Evolutionary conservation across 1,139 yeast species (phyloP).

Genomic region (Suhomyces anneliseae): DNA sequence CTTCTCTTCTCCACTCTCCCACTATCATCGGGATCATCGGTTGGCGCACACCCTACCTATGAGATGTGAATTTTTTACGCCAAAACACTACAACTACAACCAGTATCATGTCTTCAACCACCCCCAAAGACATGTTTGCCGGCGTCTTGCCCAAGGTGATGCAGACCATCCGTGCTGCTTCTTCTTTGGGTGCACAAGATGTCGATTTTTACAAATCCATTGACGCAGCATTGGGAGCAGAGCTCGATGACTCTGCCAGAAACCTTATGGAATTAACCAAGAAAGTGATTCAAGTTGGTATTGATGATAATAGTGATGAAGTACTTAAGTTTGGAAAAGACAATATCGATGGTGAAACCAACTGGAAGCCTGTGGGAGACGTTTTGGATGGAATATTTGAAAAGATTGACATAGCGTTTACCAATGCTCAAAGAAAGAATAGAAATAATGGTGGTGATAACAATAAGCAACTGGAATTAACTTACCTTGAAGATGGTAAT

Average conservation of each 20-base stretch:
- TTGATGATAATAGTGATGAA: conserved; percentile 29
- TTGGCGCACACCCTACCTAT: neutral
- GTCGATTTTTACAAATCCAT: conserved; percentile 69
- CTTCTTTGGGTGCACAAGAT: conserved; percentile 78
- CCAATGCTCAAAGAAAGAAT: conserved; percentile 28
- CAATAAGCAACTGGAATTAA: conserved; percentile 21
- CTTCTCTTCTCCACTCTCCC: too few species aligned
- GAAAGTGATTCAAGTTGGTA: conserved; percentile 42
- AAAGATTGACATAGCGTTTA: conserved; percentile 57
- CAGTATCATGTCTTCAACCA: conserved; percentile 1
- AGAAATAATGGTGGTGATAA: conserved; percentile 16
- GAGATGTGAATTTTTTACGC: conserved; percentile 3
- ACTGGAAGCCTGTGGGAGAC: conserved; percentile 66
- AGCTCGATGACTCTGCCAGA: conserved; percentile 44
- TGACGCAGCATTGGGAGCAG: conserved; percentile 49
- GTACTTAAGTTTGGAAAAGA: conserved; percentile 41
- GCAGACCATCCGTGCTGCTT: conserved; percentile 65
- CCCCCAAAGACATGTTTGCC: conserved; percentile 18
- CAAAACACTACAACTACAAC: neutral
- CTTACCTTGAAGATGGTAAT: conserved; percentile 49
- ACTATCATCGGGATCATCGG: neutral
- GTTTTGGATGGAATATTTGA: conserved; percentile 74
- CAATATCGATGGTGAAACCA: conserved; percentile 25
- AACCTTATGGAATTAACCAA: conserved; percentile 55
- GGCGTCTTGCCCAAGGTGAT: conserved; percentile 45